Evolutionary conservation across 257 asterid species (phyloP), one percentile per base, ranked within the genome.

Genomic region (Solanum sejunctum): DNA sequence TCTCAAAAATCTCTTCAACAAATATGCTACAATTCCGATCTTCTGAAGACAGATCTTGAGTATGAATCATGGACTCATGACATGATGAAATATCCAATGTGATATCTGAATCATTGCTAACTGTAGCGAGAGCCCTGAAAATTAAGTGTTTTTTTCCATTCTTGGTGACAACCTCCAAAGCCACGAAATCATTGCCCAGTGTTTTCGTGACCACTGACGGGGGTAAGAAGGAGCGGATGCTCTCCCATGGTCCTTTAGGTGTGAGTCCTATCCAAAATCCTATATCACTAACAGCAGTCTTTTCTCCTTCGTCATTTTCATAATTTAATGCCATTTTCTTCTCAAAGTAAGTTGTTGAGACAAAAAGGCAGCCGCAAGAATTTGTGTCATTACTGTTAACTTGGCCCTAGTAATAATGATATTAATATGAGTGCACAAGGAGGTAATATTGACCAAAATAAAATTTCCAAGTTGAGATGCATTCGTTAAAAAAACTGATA

Each of bases 151-250:
- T 95, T 91, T 90, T 92, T 82, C 99, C 98, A 85, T 97, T 93
- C 89, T 91, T 91, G 89, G 92, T 90, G 64, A 92, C 91, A 87
- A 97, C 94, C 85, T 97, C 99, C 61, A 95, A 83, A 85, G 97
- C 99, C 87, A 95, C 91, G 92, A 90, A 93, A 84, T 93, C 98
- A 89, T 93, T 96, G 84, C 89, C 84, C 82, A 97, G 86, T 88
- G 93, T 91, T 94, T 89, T 92, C 85, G 97, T 89, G 86, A 88
- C 91, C 84, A 94, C 96, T 82, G 99, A 92, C 57, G 90, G 86
- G 75, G 99, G 98, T 91, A 95, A 95, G 86, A 92, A 90, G 81
- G 98, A 97, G 57, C 98, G 98, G 80, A 94, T 92, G 89, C 98
- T 95, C 90, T 97, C 94, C 98, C 98, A 97, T 83, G 96, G 93